phyloP scores from a whole-genome alignment of 768 basidiomycete genomes.

The Krasilnikovozyma curviuscula region DNA sequence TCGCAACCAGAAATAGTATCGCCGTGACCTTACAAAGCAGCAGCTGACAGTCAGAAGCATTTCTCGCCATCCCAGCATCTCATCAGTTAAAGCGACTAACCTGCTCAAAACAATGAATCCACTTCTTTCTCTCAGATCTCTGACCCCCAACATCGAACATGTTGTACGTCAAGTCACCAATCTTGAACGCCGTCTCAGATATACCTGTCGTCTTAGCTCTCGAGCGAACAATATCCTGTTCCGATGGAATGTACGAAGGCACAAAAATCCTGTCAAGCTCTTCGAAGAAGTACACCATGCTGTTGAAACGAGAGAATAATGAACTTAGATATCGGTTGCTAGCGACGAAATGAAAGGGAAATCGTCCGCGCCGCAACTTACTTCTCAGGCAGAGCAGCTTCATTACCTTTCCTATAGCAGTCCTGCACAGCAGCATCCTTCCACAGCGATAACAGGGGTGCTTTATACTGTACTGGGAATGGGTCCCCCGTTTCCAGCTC shows the following conservation, averaged over 20 bases:
- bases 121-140: constrained; percentile 78
- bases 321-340: neutral
- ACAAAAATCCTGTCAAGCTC: constrained; percentile 62
- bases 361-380: constrained; percentile 26
- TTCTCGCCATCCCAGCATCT: constrained; percentile 10
- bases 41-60: constrained; percentile 14
- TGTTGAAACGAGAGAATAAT: neutral
- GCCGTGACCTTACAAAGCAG: constrained; percentile 88
- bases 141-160: constrained; percentile 83
- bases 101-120: constrained; percentile 42
- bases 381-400: constrained; percentile 83
- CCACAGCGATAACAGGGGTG: constrained; percentile 57
- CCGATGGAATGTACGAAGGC: constrained; percentile 48
- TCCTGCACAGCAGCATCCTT: constrained; percentile 50
- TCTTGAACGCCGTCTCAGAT: constrained; percentile 63
- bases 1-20: constrained; percentile 73
- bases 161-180: constrained; percentile 54
- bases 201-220: constrained; percentile 79
- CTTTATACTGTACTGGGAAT: constrained; percentile 49
- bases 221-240: constrained; percentile 59
- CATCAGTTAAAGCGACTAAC: neutral
- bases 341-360: neutral
- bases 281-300: constrained; percentile 10
- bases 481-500: constrained; percentile 64
- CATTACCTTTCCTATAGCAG: constrained; percentile 67